Base-by-base conservation (phyloP, 768 basidiomycete genomes). In the Saitozyma sp. region DNA sequence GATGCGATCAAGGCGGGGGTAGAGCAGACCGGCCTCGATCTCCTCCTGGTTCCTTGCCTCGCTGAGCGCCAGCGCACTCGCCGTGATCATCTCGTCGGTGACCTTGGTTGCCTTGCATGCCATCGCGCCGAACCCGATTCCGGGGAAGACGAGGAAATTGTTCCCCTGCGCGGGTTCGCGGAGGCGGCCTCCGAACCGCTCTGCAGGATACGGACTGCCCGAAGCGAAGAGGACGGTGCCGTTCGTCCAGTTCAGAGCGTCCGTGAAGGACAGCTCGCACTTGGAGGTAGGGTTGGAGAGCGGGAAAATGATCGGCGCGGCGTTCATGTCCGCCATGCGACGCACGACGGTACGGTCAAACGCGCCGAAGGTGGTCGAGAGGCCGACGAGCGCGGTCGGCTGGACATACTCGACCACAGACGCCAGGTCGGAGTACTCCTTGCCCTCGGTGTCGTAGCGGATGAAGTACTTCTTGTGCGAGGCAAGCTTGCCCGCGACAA, bases 401-500 rank as follows among this genome's bases (percentile, higher is more conserved):
- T 88, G 85, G 61, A 94, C 88, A 76, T 87, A 86, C 50, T 86
- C 83, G 68, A 95, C 83, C 67, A 94, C 88, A 45, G 92, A 88
- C 40, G 88, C 81, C 40, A 94, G 84, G 67, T 88, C 81, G 14
- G 81, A 88, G 82, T 91, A 85, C 16, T 89, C 88, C 37, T 87
- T 85, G 1, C 91, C 90, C 19, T 80, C 78, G 80, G 92, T 89
- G 78, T 93, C 91, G 62, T 83, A 81, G 57, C 93, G 87, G 56
- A 91, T 87, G 80, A 95, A 94, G 82, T 85, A 90, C 78, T 88
- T 86, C 82, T 95, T 94, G 81, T 95, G 88, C 57, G 88, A 87
- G 8, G 91, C 87, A 51, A 95, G 80, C 9, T 84, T 85, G 56
- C 68, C 73, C 19, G 73, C 41, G 37, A 74, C 61, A 42, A 74